A percentile compares a stretch with the other conserved stretches of the same genome.
Conservation (phyloP, 139 green algal genomes). For the Chlorella sp. region DNA sequence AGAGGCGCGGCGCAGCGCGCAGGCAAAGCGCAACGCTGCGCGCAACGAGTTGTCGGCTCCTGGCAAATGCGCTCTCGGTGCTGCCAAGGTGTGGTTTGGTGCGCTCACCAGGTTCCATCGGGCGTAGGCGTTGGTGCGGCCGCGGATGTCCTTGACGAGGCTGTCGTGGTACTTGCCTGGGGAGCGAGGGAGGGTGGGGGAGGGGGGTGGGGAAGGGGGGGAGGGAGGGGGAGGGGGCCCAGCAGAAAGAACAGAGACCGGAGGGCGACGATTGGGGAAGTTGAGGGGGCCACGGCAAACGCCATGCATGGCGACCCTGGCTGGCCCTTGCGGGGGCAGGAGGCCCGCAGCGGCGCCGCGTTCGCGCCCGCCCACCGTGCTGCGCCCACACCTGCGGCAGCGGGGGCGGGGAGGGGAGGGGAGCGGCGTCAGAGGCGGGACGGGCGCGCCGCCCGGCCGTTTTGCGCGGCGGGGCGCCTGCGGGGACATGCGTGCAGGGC, state of each 20-base stretch:
- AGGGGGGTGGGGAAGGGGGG: background rate
- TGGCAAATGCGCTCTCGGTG: background rate
- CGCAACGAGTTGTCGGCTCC: too few relatives aligned
- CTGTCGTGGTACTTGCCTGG: slow-evolving; percentile 16
- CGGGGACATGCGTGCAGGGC: too few relatives aligned
- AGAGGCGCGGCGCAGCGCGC: background rate
- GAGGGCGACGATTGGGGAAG: background rate
- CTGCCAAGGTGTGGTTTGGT: background rate
- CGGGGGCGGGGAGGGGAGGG: too few relatives aligned
- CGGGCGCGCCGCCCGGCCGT: too few relatives aligned
- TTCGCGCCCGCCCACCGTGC: background rate
- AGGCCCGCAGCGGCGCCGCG: background rate
- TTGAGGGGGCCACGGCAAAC: background rate
- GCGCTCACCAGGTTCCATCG: slow-evolving; percentile 1
- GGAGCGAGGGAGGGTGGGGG: too few relatives aligned
- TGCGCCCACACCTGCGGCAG: too few relatives aligned
- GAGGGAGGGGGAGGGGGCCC: background rate
- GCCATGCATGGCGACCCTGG: background rate
- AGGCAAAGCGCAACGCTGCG: background rate
- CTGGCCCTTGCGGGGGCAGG: background rate
- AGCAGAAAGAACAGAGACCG: background rate
- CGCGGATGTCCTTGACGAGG: background rate
- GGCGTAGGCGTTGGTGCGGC: background rate
- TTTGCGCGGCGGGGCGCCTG: too few relatives aligned
- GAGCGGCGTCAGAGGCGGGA: too few relatives aligned